These are phyloP conservation scores for Neltuma alba DNA, from an alignment of 306 rosid genomes.

Conservation along the genomic window DNA sequence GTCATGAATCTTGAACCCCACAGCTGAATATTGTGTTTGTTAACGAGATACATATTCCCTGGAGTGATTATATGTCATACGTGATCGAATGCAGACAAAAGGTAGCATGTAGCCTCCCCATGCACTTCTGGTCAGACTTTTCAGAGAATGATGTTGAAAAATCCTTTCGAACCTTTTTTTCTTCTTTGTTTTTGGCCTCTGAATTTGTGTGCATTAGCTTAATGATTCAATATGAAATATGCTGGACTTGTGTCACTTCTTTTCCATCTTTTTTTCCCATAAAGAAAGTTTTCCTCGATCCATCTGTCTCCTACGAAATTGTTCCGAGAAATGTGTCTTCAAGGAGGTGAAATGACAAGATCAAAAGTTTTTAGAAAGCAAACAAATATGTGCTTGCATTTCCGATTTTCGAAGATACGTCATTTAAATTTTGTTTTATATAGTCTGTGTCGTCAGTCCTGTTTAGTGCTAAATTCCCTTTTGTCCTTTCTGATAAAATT, in stretches of 20 bases:
- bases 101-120: background rate
- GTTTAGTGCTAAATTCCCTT: background rate
- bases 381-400: background rate
- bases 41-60: conserved; percentile 7
- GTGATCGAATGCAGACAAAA: conserved; percentile 24
- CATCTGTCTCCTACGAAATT: conserved; percentile 1
- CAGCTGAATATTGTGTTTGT: conserved; percentile 24
- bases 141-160: conserved; percentile 9
- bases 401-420: background rate
- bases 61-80: background rate
- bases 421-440: conserved; percentile 18
- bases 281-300: conserved; percentile 15
- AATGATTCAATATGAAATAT: background rate
- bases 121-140: background rate
- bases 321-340: background rate
- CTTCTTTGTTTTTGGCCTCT: conserved; percentile 10
- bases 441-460: background rate
- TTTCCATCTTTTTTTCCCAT: background rate
- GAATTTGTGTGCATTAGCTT: background rate
- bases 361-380: background rate
- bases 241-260: conserved; percentile 2
- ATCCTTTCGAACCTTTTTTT: conserved; percentile 2
- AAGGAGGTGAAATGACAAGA: background rate
- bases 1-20: conserved; percentile 9
- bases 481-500: conserved; percentile 19